Evolutionary conservation across 768 basidiomycete species (phyloP).

Genomic region (Suillus spraguei): DNA sequence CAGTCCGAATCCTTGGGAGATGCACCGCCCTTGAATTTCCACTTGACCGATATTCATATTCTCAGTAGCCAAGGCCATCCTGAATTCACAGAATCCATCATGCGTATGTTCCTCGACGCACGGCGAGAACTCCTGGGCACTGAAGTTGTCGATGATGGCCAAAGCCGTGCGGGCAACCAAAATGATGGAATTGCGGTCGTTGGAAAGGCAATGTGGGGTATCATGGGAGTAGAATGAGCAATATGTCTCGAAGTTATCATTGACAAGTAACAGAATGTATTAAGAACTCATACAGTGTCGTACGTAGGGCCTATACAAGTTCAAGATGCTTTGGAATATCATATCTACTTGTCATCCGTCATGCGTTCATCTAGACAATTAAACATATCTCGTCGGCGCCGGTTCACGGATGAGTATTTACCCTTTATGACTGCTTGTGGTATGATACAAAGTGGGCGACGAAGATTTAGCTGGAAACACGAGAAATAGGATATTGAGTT

Average conservation of each 20-base stretch:
- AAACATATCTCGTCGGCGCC: conserved; percentile 3
- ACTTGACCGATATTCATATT: conserved; percentile 61
- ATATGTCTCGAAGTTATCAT: background rate
- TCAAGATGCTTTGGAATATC: background rate
- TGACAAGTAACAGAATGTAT: background rate
- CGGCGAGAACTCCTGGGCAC: conserved; percentile 54
- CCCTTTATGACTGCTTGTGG: background rate
- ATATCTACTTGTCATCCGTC: background rate
- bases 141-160: conserved; percentile 8
- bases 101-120: conserved; percentile 53
- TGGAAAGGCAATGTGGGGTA: conserved; percentile 45
- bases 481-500: background rate
- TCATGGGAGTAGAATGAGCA: conserved; percentile 42
- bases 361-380: background rate
- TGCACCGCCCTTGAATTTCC: conserved; percentile 19
- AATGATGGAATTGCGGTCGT: conserved; percentile 48
- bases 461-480: background rate
- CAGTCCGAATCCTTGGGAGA: conserved; percentile 12
- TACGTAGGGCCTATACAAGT: background rate
- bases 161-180: conserved; percentile 28
- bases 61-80: conserved; percentile 91
- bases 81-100: conserved; percentile 74
- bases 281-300: background rate
- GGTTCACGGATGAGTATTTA: conserved; percentile 13
- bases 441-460: background rate